Evolutionary conservation across 2,329 filamentous ascomycete genomes (phyloP).

Genomic region (Calcarisporium arbuscula): DNA sequence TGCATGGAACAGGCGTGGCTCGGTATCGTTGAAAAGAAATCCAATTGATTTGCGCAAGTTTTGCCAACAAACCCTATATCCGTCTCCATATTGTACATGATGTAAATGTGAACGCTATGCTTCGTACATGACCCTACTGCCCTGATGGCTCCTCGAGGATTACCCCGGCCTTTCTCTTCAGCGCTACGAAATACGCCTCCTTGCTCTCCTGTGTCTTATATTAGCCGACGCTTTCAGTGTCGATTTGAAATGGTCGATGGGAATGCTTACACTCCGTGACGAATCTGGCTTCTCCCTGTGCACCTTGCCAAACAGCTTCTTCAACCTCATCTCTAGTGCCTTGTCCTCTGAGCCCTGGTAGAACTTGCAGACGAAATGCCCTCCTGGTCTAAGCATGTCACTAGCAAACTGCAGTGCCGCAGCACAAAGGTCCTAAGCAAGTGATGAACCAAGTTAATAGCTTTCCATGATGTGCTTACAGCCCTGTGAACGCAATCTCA

Average conservation of each 20-base stretch:
- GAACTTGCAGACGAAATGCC: conserved; percentile 96
- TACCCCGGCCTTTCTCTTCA: conserved; percentile 52
- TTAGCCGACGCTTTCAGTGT: not conserved
- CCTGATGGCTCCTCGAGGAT: too few relatives aligned
- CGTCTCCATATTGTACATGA: too few relatives aligned
- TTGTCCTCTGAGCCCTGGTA: conserved; percentile 90
- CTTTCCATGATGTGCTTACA: too few relatives aligned
- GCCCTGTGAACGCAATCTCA: too few relatives aligned
- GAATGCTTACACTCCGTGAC: conserved; percentile 70
- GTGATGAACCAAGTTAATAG: too few relatives aligned
- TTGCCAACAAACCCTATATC: too few relatives aligned
- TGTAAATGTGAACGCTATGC: conserved; percentile 14
- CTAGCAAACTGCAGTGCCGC: conserved; percentile 80
- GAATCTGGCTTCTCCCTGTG: conserved; percentile 86
- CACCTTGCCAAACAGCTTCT: conserved; percentile 71
- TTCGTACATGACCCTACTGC: too few relatives aligned
- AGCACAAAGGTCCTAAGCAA: conserved; percentile 73
- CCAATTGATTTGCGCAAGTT: conserved; percentile 27
- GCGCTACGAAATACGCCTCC: conserved; percentile 79
- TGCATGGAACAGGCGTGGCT: conserved; percentile 41
- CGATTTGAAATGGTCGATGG: not conserved
- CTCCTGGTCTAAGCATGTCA: conserved; percentile 74
- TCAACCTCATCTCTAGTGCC: conserved; percentile 66
- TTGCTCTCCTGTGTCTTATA: conserved; percentile 40
- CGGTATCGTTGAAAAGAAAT: conserved; percentile 34